These are phyloP conservation scores for Trichophyton mentagrophytes DNA, from an alignment of 2,329 filamentous ascomycete genomes.

Conservation along the genomic window DNA sequence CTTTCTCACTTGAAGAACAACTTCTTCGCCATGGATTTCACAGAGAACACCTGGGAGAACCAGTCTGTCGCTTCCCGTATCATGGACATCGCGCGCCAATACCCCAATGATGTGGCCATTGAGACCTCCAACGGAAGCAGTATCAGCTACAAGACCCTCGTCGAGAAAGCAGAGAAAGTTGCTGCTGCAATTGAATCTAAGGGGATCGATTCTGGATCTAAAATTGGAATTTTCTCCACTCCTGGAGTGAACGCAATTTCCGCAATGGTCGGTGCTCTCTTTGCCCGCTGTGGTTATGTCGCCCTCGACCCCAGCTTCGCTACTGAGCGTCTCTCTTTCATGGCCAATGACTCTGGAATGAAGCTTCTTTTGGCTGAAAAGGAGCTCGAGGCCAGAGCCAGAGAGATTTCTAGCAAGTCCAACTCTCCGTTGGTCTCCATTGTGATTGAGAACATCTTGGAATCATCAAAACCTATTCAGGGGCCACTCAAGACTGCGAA, in stretches of 20 bases:
- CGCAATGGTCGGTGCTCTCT: slow-evolving; percentile 13
- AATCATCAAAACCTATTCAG: slow-evolving; percentile 2
- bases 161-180: slow-evolving; percentile 12
- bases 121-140: slow-evolving; percentile 14
- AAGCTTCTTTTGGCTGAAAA: slow-evolving; percentile 10
- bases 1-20: slow-evolving; percentile 13
- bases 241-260: slow-evolving; percentile 16
- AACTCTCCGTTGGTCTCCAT: neutral
- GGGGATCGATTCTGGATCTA: slow-evolving; percentile 9
- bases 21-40: slow-evolving; percentile 12
- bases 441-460: neutral
- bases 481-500: slow-evolving; percentile 1
- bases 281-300: slow-evolving; percentile 12
- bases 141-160: slow-evolving; percentile 14
- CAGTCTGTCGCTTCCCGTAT: slow-evolving; percentile 12
- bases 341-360: slow-evolving; percentile 13
- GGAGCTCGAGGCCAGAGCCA: slow-evolving; percentile 7
- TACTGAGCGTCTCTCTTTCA: slow-evolving; percentile 15
- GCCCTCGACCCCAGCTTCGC: slow-evolving; percentile 17
- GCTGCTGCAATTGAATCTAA: slow-evolving; percentile 6
- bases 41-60: slow-evolving; percentile 14
- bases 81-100: slow-evolving; percentile 9
- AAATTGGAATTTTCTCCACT: slow-evolving; percentile 14
- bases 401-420: slow-evolving; percentile 6
- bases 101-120: slow-evolving; percentile 14